Evolutionary conservation across 768 basidiomycete species (phyloP).

Genomic region (Tulasnella sp.): DNA sequence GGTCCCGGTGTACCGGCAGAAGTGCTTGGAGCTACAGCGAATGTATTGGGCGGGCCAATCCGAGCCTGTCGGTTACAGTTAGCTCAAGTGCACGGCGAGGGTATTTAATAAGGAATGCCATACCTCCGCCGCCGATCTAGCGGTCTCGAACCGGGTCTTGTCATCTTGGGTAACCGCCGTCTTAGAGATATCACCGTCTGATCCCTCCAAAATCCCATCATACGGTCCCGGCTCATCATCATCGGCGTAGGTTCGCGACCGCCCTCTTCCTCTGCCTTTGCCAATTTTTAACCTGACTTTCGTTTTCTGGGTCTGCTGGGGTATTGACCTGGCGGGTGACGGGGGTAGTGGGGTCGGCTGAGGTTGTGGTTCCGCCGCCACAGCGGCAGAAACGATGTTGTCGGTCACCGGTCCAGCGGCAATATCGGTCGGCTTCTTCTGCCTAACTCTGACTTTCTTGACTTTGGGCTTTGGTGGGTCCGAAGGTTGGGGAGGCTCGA

Average conservation of each 20-base stretch:
- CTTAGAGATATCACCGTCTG: slow-evolving; percentile 72
- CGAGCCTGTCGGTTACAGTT: slow-evolving; percentile 1
- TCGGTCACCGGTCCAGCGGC: background rate
- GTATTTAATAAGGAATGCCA: slow-evolving; percentile 40
- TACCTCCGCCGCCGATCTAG: slow-evolving; percentile 75
- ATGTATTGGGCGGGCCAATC: slow-evolving; percentile 17
- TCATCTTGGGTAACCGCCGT: slow-evolving; percentile 66
- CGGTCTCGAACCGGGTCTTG: slow-evolving; percentile 72
- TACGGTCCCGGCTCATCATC: slow-evolving; percentile 61
- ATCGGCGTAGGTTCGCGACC: slow-evolving; percentile 48
- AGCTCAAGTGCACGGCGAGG: background rate
- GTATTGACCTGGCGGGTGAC: background rate
- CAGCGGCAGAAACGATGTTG: background rate
- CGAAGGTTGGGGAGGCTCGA: slow-evolving; percentile 9
- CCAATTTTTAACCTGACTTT: slow-evolving; percentile 33
- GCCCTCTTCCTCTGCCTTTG: slow-evolving; percentile 43
- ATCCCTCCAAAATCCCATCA: slow-evolving; percentile 73
- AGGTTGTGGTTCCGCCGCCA: slow-evolving; percentile 12
- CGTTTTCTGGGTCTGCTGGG: background rate
- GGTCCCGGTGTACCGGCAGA: slow-evolving; percentile 38
- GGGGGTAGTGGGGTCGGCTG: background rate
- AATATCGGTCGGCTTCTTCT: slow-evolving; percentile 20
- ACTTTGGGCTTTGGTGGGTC: slow-evolving; percentile 39
- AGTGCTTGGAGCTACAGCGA: slow-evolving; percentile 21
- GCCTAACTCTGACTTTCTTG: slow-evolving; percentile 18